A percentile compares a stretch with the other conserved stretches of the same genome.
Conservation (phyloP, 495 filamentous ascomycete genomes). For the Aspergillus funiculosus region DNA sequence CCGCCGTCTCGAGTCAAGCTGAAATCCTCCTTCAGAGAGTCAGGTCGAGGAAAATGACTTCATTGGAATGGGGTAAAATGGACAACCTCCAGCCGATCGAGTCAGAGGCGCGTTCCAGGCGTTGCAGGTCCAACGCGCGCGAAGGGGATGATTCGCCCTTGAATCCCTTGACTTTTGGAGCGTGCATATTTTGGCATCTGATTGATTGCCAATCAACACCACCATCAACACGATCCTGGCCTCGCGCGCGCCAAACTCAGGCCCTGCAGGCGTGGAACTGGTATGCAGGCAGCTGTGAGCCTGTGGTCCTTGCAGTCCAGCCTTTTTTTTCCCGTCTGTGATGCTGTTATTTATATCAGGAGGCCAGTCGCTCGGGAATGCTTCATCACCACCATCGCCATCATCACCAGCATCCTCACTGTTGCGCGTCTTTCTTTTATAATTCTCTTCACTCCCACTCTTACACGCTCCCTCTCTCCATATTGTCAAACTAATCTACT, state of each 20-base stretch:
- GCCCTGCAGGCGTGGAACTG: constrained; percentile 9
- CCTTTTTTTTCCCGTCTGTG: constrained; percentile 6
- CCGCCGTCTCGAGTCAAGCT: constrained; percentile 9
- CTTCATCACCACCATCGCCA: constrained; percentile 13
- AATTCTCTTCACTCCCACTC: background rate
- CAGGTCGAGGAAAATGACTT: too few relatives aligned
- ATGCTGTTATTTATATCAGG: constrained; percentile 14
- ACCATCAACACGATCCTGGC: constrained; percentile 10
- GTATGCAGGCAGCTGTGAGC: constrained; percentile 20
- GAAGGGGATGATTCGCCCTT: constrained; percentile 18
- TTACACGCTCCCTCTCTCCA: constrained; percentile 6
- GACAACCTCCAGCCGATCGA: too few relatives aligned
- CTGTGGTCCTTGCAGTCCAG: constrained; percentile 20
- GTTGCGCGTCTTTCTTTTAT: constrained; percentile 6
- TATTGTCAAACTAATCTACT: constrained; percentile 4
- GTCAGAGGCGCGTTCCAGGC: constrained; percentile 7
- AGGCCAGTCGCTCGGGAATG: constrained; percentile 12
- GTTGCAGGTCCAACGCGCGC: constrained; percentile 12
- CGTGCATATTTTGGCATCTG: constrained; percentile 17
- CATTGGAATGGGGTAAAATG: too few relatives aligned
- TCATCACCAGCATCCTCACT: constrained; percentile 7
- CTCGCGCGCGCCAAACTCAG: constrained; percentile 17
- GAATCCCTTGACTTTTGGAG: constrained; percentile 7
- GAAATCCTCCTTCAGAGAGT: constrained; percentile 4
- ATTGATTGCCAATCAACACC: constrained; percentile 20